A percentile compares a stretch with the other conserved stretches of the same genome.
phyloP scores from a whole-genome alignment of 2,329 filamentous ascomycete species.

The Exophiala spinifera region DNA sequence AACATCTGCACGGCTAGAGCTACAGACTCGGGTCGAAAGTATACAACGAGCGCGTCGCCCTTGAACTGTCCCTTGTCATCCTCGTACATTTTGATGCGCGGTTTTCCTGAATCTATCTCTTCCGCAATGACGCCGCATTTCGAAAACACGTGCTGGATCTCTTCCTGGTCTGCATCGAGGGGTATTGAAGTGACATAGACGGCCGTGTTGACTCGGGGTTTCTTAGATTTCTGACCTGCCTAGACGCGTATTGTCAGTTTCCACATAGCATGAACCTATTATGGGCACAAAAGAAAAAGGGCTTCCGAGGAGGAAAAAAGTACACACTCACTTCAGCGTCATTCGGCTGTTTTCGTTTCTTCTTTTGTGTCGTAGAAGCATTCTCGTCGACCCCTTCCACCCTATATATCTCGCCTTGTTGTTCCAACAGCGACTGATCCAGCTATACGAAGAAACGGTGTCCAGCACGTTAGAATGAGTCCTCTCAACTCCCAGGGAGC shows the following conservation, averaged over 20 bases:
- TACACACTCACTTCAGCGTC: conserved; percentile 48
- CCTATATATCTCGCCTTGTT: conserved; percentile 61
- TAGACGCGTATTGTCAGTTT: conserved; percentile 25
- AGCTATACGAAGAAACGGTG: conserved; percentile 40
- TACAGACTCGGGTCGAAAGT: conserved; percentile 94
- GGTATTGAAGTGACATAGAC: conserved; percentile 90
- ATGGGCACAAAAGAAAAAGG: too few species aligned
- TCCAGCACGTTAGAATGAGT: conserved; percentile 26
- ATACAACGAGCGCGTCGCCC: conserved; percentile 87
- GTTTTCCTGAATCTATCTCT: conserved; percentile 82
- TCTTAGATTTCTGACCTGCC: conserved; percentile 35
- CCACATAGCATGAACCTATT: too few species aligned
- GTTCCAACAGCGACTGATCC: conserved; percentile 58
- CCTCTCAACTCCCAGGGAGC: conserved; percentile 8
- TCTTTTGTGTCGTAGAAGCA: conserved; percentile 48
- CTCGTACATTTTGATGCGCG: conserved; percentile 89
- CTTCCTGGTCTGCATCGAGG: conserved; percentile 70
- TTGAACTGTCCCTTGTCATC: conserved; percentile 83
- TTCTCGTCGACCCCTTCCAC: conserved; percentile 59
- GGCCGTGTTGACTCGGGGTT: conserved; percentile 70
- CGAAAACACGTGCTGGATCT: conserved; percentile 80
- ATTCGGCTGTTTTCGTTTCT: conserved; percentile 53
- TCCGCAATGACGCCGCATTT: conserved; percentile 91
- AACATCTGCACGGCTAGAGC: conserved; percentile 58
- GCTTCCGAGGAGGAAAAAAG: too few species aligned